These are phyloP conservation scores for Scenedesmus sp. DNA, from an alignment of 163 green algal species.

Conservation along the genomic window DNA sequence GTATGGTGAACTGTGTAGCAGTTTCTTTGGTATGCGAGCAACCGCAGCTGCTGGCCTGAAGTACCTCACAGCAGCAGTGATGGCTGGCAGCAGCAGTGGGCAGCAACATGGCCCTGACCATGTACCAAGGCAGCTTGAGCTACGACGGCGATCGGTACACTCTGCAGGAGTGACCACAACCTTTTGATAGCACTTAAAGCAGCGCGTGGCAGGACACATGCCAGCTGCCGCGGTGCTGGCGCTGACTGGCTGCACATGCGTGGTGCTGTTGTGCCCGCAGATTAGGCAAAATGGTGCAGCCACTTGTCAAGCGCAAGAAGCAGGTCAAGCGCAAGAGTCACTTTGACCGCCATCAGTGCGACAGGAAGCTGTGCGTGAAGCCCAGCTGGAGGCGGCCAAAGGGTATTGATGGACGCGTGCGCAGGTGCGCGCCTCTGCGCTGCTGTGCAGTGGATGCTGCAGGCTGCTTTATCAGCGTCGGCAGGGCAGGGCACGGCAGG, in stretches of 20 bases:
- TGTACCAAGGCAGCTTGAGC: not conserved
- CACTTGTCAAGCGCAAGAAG: constrained; percentile 75
- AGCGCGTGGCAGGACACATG: not conserved
- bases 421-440: constrained; percentile 57
- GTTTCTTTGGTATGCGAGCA: not conserved
- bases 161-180: not conserved
- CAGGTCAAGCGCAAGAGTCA: constrained; percentile 93
- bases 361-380: constrained; percentile 92
- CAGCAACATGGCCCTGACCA: not conserved
- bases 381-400: constrained; percentile 94
- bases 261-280: constrained; percentile 16
- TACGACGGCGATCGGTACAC: not conserved
- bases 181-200: not conserved
- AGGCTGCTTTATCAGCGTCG: not conserved
- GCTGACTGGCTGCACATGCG: not conserved
- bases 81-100: not conserved
- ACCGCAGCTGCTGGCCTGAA: not conserved
- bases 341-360: constrained; percentile 96
- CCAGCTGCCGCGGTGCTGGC: not conserved
- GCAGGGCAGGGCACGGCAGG: not conserved
- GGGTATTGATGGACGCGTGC: constrained; percentile 98
- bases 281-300: constrained; percentile 79
- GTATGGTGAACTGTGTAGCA: not conserved
- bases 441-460: not conserved
- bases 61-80: not conserved